Percentiles rank a stretch among this genome's conserved stretches.
phyloP scores from a whole-genome alignment of 2,329 filamentous ascomycete species.

The Claviceps digitariae region DNA sequence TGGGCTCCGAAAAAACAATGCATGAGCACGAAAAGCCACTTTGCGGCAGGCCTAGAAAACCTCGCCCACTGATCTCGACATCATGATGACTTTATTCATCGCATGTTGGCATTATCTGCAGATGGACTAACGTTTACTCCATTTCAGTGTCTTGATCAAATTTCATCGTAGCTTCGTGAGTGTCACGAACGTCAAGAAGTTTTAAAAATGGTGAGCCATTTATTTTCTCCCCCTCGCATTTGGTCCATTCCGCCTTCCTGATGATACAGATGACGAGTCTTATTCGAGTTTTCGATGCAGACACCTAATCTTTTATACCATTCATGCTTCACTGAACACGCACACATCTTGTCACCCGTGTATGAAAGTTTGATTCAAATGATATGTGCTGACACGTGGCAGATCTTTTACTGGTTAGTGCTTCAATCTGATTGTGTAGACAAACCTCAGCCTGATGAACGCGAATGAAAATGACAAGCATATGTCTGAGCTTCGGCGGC shows the following conservation, averaged over 20 bases:
- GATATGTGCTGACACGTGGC: constrained; percentile 11
- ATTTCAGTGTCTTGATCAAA: not conserved
- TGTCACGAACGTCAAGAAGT: not conserved
- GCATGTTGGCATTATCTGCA: not conserved
- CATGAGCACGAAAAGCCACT: constrained; percentile 75
- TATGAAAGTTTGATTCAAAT: not conserved
- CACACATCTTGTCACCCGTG: not conserved
- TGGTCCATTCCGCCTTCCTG: not conserved
- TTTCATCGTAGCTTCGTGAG: not conserved
- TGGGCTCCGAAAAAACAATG: constrained; percentile 75
- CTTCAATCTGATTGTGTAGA: not conserved
- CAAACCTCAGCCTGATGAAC: constrained; percentile 54
- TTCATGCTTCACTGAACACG: constrained; percentile 50
- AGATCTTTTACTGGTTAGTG: constrained; percentile 12
- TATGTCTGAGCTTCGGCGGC: constrained; percentile 72
- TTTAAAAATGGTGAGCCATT: not conserved
- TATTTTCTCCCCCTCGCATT: not conserved
- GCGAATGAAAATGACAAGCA: constrained; percentile 86
- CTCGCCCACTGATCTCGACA: constrained; percentile 75
- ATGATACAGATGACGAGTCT: constrained; percentile 56
- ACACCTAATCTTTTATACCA: constrained; percentile 53
- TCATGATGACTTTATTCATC: constrained; percentile 6
- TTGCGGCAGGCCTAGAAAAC: constrained; percentile 99
- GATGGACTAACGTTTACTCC: not conserved
- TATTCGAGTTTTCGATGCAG: constrained; percentile 61